These are phyloP conservation scores for Spizellomyces punctatus DNA, from an alignment of 192 early-diverging fungal species.

Conservation along the genomic window DNA sequence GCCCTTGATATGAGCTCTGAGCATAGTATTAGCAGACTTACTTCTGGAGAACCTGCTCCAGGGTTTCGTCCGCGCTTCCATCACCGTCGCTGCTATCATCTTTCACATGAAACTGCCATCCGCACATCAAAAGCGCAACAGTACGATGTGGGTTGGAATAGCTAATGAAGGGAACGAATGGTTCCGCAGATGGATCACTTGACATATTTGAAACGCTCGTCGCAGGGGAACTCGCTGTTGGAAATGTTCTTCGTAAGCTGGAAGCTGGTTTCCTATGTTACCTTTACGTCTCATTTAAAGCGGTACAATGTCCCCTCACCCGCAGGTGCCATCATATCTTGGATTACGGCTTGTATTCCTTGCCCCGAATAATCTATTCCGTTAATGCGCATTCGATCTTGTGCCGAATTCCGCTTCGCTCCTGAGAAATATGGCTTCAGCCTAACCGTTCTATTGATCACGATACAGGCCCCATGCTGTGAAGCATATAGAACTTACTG, in stretches of 20 bases:
- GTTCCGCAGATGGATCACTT: neutral
- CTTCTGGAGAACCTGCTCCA: slow-evolving; percentile 47
- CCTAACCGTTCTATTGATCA: no score
- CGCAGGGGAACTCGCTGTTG: no score
- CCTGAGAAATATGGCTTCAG: no score
- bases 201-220: no score
- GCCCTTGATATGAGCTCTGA: no score
- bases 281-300: no score
- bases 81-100: neutral
- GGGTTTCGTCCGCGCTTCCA: slow-evolving; percentile 18
- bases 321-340: slow-evolving; percentile 29
- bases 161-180: slow-evolving; percentile 21
- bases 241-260: no score
- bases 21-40: neutral
- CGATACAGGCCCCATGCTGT: no score
- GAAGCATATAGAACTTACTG: neutral
- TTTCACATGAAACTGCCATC: slow-evolving; percentile 49
- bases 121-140: slow-evolving; percentile 55
- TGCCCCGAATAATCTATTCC: slow-evolving; percentile 31
- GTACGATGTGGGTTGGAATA: slow-evolving; percentile 30
- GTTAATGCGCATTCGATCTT: slow-evolving; percentile 17
- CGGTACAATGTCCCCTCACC: neutral
- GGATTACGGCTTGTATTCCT: slow-evolving; percentile 35
- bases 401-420: neutral
- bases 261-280: no score